A percentile compares a stretch with the other conserved stretches of the same genome.
Conservation (phyloP, 2,329 filamentous ascomycete genomes). For the Colletotrichum abscissum region DNA sequence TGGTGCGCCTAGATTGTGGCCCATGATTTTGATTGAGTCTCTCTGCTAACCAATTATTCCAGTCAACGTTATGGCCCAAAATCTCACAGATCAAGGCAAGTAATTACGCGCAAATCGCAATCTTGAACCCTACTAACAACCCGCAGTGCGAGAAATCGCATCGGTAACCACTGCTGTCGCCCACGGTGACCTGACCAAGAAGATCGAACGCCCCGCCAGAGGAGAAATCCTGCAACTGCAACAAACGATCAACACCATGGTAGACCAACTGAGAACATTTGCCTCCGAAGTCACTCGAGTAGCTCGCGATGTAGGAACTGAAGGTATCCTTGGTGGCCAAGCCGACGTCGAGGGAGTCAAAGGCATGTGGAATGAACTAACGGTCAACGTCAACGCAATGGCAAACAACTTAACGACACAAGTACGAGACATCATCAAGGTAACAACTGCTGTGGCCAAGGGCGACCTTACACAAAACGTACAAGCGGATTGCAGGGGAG, state of each 20-base stretch:
- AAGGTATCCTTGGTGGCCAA: constrained; percentile 85
- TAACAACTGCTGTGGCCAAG: constrained; percentile 77
- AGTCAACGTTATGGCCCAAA: constrained; percentile 88
- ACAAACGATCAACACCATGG: constrained; percentile 91
- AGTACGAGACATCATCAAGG: constrained; percentile 93
- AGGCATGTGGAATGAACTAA: constrained; percentile 90
- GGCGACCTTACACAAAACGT: constrained; percentile 98
- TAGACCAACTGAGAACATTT: constrained; percentile 85
- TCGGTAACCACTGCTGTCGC: constrained; percentile 87
- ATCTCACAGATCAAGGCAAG: constrained; percentile 79
- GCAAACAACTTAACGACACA: constrained; percentile 88
- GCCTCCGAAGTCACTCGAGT: constrained; percentile 87
- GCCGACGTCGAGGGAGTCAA: constrained; percentile 86
- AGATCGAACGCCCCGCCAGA: constrained; percentile 83
- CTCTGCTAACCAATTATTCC: not conserved
- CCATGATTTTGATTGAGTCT: not conserved
- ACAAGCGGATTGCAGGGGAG: constrained; percentile 89
- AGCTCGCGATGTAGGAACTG: constrained; percentile 85
- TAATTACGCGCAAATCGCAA: not conserved
- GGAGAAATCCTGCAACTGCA: constrained; percentile 87
- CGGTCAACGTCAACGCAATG: constrained; percentile 89
- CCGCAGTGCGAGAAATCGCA: constrained; percentile 81
- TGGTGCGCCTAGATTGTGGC: constrained; percentile 54
- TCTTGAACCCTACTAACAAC: not conserved
- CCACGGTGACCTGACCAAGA: constrained; percentile 85